These are phyloP conservation scores for Bruguiera gymnorhiza DNA, from an alignment of 345 rosid genomes.

Conservation along the genomic window DNA sequence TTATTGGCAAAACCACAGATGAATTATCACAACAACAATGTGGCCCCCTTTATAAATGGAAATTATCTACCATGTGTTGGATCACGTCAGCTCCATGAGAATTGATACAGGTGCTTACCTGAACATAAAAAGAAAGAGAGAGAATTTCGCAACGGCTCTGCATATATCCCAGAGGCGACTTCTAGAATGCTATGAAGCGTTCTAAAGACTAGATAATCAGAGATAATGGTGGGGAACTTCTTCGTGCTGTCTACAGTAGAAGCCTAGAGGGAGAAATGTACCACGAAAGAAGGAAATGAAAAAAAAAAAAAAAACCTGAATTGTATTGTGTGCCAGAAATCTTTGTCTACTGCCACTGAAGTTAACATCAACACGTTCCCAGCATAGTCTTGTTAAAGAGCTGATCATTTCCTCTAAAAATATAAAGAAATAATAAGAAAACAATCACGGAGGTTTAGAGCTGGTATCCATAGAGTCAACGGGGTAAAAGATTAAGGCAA, in stretches of 20 bases:
- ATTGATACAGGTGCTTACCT: constrained; percentile 58
- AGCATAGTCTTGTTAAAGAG: constrained; percentile 53
- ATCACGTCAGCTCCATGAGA: constrained; percentile 81
- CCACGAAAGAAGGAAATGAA: neutral
- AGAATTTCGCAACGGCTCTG: neutral
- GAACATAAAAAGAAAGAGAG: constrained; percentile 16
- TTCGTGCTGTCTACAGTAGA: neutral
- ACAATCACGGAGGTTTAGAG: neutral
- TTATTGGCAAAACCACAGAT: constrained; percentile 3
- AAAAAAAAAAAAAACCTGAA: constrained; percentile 55
- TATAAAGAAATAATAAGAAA: constrained; percentile 7
- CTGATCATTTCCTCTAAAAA: constrained; percentile 71
- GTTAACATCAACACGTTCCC: constrained; percentile 82
- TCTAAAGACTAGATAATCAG: neutral
- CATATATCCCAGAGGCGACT: neutral
- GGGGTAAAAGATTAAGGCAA: neutral
- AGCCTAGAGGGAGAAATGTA: neutral
- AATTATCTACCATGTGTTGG: constrained; percentile 76
- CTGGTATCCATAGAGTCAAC: neutral
- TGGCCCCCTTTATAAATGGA: constrained; percentile 31
- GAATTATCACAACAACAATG: neutral
- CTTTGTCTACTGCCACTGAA: constrained; percentile 67
- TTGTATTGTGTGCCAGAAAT: constrained; percentile 66
- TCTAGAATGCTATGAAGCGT: neutral
- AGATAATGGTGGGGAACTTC: neutral